These are phyloP conservation scores for Tylopilus sp. DNA, from an alignment of 768 basidiomycete genomes.

Conservation along the genomic window DNA sequence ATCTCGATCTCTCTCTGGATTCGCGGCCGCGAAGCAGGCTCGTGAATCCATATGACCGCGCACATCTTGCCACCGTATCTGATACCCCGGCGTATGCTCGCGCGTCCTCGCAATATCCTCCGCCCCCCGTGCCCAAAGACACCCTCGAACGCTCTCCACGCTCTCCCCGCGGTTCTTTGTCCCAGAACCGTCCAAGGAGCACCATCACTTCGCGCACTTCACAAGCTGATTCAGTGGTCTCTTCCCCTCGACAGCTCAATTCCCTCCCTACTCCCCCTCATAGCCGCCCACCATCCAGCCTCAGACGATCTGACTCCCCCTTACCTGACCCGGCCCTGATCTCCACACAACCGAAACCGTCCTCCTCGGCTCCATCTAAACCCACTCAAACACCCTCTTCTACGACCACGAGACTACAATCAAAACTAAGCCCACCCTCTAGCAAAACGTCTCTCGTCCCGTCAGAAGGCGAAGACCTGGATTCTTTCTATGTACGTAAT, in stretches of 20 bases:
- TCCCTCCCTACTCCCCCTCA: conserved; percentile 28
- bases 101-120: conserved; percentile 19
- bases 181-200: conserved; percentile 21
- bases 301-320: conserved; percentile 25
- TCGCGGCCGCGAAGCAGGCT: conserved; percentile 20
- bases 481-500: conserved; percentile 78
- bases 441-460: conserved; percentile 64
- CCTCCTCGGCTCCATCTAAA: conserved; percentile 23
- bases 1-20: conserved; percentile 29
- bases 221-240: conserved; percentile 18
- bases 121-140: conserved; percentile 12
- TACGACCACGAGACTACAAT: conserved; percentile 23
- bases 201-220: conserved; percentile 29
- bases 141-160: conserved; percentile 26
- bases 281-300: conserved; percentile 27
- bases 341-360: conserved; percentile 16
- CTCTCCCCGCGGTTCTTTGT: conserved; percentile 20
- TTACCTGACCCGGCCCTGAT: conserved; percentile 17
- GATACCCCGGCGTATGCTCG: conserved; percentile 20
- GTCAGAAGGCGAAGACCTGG: conserved; percentile 76
- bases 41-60: conserved; percentile 20
- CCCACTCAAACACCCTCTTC: conserved; percentile 37
- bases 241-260: conserved; percentile 12
- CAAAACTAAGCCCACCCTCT: conserved; percentile 35
- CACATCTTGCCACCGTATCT: conserved; percentile 24